Base-by-base conservation (phyloP, 371 early-diverging fungal species). In the Haplosporangium sp. region DNA sequence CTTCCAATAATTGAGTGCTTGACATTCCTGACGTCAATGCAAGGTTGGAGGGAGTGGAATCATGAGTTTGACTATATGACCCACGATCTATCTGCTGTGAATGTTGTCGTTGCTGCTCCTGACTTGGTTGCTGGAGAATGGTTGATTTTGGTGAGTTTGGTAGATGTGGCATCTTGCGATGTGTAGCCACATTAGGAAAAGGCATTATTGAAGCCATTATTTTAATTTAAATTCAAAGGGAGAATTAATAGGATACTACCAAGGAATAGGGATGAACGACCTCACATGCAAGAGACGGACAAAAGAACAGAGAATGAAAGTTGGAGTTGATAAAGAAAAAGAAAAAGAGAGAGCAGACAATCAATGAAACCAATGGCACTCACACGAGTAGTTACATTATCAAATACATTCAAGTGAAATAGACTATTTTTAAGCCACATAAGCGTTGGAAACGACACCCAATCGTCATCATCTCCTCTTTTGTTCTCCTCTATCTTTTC, bases 151-250 rank as follows among this genome's bases (percentile, higher is more conserved):
- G 61, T 10, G 68, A 20, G 34, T 65, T 69, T 11, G 66, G 56
- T 50, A 79, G 57, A 59, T 79, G 79, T n/a, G 79, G 79, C 71
- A 79, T 60, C 53, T 61, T 66, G 35, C 74, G 70, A 59, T 79
- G 79, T 40, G 79, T 71, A 1, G 71, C 79, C 37, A 79, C 74
- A 37, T 70, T 79, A 4, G 79, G 79, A 55, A 79, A 79, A 35
- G 71, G 65, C 57, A 81, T 81, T 44, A 81, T 74, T 53, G 81
- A 81, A 4, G 81, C 81, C 81, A 81, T 81, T 15, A 39, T 59
- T 48, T 27, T 27, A 27, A 27, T 27, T 27, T 27, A 27, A 27
- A 27, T 2, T 60, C 4, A 7, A 52, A 2, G 50, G 35, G 42
- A 8, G 10, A 42, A n/a, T 53, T 13, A 5, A 55, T 11, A 42